Percentiles rank a stretch among this genome's conserved stretches.
Conservation (phyloP, 169 alveolate species). For the Plasmodium coatneyi region DNA sequence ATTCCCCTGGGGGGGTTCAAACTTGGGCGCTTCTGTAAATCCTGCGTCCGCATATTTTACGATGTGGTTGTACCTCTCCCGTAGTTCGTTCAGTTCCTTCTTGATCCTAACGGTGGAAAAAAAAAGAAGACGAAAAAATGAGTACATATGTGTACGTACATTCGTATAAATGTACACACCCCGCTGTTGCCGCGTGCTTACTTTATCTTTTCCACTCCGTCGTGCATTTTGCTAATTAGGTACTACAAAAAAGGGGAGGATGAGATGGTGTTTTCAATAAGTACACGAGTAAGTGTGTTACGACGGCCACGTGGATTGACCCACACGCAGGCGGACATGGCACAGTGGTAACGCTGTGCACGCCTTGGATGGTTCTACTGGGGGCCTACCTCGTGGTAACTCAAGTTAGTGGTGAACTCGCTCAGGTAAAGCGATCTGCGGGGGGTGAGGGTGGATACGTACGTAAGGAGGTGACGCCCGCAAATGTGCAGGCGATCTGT, state of each 20-base stretch:
- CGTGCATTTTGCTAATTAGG: conserved; percentile 15
- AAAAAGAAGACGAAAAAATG: neutral
- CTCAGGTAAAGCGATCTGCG: conserved; percentile 14
- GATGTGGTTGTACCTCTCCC: conserved; percentile 50
- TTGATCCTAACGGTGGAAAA: conserved; percentile 12
- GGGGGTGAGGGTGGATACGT: neutral
- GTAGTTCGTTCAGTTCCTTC: conserved; percentile 39
- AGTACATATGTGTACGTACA: neutral
- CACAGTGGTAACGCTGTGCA: neutral
- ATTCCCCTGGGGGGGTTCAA: neutral
- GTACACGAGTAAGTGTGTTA: neutral
- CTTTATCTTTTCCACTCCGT: conserved; percentile 58
- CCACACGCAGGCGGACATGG: neutral
- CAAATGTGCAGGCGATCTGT: neutral
- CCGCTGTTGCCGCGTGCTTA: neutral
- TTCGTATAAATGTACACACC: neutral
- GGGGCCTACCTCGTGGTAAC: conserved; percentile 44
- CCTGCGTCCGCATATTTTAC: neutral
- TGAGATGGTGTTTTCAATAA: neutral
- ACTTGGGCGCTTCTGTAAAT: neutral
- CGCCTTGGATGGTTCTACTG: neutral
- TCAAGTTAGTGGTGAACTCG: conserved; percentile 38
- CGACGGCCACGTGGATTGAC: neutral
- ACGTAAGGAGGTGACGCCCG: too few species aligned
- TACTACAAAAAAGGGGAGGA: neutral